A percentile compares a stretch with the other conserved stretches of the same genome.
Evolutionary conservation across 1,139 yeast species (phyloP).

Genomic region (Magnusiomyces sp.): DNA sequence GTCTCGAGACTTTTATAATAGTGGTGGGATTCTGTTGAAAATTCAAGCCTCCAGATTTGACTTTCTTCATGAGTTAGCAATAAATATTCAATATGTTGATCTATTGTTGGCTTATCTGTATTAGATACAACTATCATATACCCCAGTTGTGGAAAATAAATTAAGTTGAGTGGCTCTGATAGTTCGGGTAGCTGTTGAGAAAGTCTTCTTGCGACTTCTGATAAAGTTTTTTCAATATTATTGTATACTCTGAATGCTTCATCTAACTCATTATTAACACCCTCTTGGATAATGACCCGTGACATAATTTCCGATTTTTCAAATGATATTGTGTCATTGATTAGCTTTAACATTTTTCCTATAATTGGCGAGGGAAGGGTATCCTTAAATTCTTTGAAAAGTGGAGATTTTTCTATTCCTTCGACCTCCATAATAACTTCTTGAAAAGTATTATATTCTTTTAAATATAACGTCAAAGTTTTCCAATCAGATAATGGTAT

Average conservation of each 20-base stretch:
- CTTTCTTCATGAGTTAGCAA: too few relatives aligned
- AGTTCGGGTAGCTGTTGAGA: constrained; percentile 16
- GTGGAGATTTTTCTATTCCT: constrained; percentile 1
- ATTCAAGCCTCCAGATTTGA: constrained; percentile 34
- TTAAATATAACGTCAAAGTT: constrained; percentile 21
- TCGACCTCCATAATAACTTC: constrained; percentile 11
- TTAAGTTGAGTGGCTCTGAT: constrained; percentile 27
- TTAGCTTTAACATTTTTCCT: constrained; percentile 13
- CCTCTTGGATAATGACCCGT: constrained; percentile 28
- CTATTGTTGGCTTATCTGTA: constrained; percentile 18
- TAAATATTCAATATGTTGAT: constrained; percentile 5
- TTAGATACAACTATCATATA: constrained; percentile 28
- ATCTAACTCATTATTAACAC: constrained; percentile 32
- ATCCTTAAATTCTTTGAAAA: constrained; percentile 1
- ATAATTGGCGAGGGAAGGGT: constrained; percentile 15
- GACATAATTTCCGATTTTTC: constrained; percentile 31
- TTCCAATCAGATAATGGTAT: constrained; percentile 26
- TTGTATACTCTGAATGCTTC: constrained; percentile 29
- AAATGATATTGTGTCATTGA: constrained; percentile 31
- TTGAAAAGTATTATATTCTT: constrained; percentile 7
- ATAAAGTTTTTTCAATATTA: constrained; percentile 32
- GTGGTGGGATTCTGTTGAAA: constrained; percentile 33
- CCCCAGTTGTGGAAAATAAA: constrained; percentile 42
- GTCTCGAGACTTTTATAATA: constrained; percentile 35
- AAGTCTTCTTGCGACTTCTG: constrained; percentile 24